Base-by-base conservation (phyloP, 2,329 filamentous ascomycete species). In the Sordariomycetes sp. region DNA sequence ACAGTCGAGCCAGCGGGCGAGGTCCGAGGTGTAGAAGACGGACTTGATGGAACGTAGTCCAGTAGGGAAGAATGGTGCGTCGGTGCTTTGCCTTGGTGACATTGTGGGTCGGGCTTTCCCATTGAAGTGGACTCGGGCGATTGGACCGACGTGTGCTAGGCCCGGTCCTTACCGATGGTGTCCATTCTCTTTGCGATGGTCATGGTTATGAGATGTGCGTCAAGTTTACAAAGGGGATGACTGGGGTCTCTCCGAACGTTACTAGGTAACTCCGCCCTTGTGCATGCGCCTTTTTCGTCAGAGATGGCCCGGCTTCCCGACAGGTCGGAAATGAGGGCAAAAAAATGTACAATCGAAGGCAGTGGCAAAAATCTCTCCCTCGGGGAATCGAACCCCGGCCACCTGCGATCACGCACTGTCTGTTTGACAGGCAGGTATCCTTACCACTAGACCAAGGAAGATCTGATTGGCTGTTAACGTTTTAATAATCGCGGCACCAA, bases 311-410 rank as follows among this genome's bases (percentile, higher is more conserved):
- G 8, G 28, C 28, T 32, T 32, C 28, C 28, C 8, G 28, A 8
- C 28, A 3, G 28, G 28, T 32, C 28, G 4, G 8, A 3, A 32
- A 32, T 32, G 28, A 32, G 28, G 28, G 28, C 28, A 32, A 32
- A 32, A 32, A 32, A n/a, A n/a, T n/a, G 28, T 8, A 32, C 28
- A 32, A 8, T 32, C 28, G 28, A 32, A 32, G 8, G n/a, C n/a
- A 32, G 8, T 4, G 8, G 28, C 6, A 39, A 55, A 36, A 20
- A 22, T 25, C 55, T 57, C 55, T 53, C 55, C 50, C 55, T 68
- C 66, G 66, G 66, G 67, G 64, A 67, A 67, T 66, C 62, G 64
- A 66, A 66, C 64, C 65, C 65, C 65, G 65, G 65, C 63, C 65
- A 65, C 64, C 64, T 64, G 64, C 65, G 66, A 56, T 34, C 45